Percentiles rank a stretch among this genome's conserved stretches.
Conservation (phyloP, 2,329 filamentous ascomycete species). For the Pyricularia pennisetigena region DNA sequence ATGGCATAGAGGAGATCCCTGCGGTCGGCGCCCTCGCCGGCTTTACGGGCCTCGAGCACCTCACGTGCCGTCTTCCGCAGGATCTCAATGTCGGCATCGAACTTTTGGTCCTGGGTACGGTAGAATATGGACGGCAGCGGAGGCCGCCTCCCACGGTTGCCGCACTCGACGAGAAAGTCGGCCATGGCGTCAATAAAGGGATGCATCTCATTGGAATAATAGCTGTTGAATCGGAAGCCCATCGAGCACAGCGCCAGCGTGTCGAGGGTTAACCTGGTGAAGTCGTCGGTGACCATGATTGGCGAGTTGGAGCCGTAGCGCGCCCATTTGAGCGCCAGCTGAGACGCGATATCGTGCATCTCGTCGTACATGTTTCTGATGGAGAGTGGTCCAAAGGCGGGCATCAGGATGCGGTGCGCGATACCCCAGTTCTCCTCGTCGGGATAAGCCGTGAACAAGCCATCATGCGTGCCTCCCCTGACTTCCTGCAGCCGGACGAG, state of each 20-base stretch:
- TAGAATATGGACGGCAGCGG: slow-evolving; percentile 21
- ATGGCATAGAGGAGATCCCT: slow-evolving; percentile 46
- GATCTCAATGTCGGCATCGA: slow-evolving; percentile 6
- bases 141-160: slow-evolving; percentile 7
- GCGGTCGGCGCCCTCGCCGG: slow-evolving; percentile 28
- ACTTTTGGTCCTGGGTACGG: background rate
- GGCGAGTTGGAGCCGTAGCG: background rate
- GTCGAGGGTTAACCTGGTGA: slow-evolving; percentile 62
- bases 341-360: background rate
- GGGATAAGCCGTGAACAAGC: background rate
- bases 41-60: slow-evolving; percentile 9
- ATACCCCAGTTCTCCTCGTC: background rate
- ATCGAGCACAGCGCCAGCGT: slow-evolving; percentile 62
- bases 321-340: slow-evolving; percentile 3
- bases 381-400: background rate
- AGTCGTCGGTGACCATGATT: slow-evolving; percentile 32
- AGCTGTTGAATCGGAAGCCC: slow-evolving; percentile 68
- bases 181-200: slow-evolving; percentile 46
- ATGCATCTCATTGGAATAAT: slow-evolving; percentile 59
- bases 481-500: background rate
- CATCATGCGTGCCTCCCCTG: background rate
- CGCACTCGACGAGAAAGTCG: slow-evolving; percentile 9
- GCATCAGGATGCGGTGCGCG: background rate
- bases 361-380: slow-evolving; percentile 1
- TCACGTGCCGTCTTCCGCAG: slow-evolving; percentile 7